Percentiles rank a stretch among this genome's conserved stretches.
These are phyloP conservation scores for Corymbia citriodora DNA, from an alignment of 441 rosid genomes.

Conservation along the genomic window DNA sequence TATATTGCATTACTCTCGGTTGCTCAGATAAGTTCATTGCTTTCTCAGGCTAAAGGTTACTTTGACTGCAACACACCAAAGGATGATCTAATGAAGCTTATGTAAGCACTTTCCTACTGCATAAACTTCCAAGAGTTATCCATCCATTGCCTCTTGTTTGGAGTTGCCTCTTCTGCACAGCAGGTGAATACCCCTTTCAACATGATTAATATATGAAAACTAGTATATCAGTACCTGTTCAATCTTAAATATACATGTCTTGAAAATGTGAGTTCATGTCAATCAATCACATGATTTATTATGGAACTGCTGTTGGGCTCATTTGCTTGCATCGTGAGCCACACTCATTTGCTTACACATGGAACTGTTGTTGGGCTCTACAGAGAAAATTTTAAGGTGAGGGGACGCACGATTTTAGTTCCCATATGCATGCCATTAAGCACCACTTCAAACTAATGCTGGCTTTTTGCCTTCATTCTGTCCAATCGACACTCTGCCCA, in stretches of 20 bases:
- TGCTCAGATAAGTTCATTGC: too few species aligned
- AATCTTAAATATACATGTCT: background rate
- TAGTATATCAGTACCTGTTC: background rate
- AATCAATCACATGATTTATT: background rate
- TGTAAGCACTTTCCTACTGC: too few species aligned
- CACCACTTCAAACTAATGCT: background rate
- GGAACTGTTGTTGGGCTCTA: constrained; percentile 27
- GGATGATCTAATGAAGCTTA: too few species aligned
- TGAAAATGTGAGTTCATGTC: background rate
- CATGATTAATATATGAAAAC: background rate
- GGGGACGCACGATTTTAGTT: background rate
- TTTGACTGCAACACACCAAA: too few species aligned
- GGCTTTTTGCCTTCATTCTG: background rate
- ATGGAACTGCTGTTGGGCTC: background rate
- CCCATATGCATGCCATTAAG: background rate
- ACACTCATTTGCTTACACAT: constrained; percentile 29
- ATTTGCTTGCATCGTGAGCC: constrained; percentile 20
- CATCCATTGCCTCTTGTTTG: constrained; percentile 14
- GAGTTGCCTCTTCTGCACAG: constrained; percentile 29
- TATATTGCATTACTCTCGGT: too few species aligned
- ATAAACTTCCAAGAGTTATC: too few species aligned
- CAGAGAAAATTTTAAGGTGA: constrained; percentile 20
- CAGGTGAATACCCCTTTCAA: constrained; percentile 16
- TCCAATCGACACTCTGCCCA: background rate
- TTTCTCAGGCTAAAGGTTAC: too few species aligned